Percentiles rank a stretch among this genome's conserved stretches.
phyloP scores from a whole-genome alignment of 768 basidiomycete genomes.

The Suillus hirtellus region DNA sequence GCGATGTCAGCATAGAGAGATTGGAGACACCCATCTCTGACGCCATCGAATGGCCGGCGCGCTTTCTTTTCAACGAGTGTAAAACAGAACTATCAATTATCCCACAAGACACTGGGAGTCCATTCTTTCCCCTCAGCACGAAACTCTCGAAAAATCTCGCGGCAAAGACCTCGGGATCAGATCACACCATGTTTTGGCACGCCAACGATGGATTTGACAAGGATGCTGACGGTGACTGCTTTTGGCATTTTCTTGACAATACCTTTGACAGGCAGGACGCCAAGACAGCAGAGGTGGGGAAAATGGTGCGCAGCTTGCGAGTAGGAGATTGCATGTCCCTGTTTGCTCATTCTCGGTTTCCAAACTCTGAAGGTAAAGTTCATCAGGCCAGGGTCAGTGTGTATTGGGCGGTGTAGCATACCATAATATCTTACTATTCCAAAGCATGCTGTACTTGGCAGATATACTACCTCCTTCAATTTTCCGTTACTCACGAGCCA shows the following conservation, averaged over 20 bases:
- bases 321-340: slow-evolving; percentile 8
- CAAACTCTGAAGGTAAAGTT: background rate
- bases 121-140: background rate
- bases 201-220: background rate
- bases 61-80: background rate
- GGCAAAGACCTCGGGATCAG: background rate
- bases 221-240: background rate
- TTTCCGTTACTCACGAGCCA: background rate
- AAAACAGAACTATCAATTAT: background rate
- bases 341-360: background rate
- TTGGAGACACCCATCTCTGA: background rate
- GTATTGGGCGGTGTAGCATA: slow-evolving; percentile 15
- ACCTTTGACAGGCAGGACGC: background rate
- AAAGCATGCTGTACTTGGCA: background rate
- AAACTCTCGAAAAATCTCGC: background rate
- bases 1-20: background rate
- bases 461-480: background rate
- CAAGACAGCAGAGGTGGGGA: background rate
- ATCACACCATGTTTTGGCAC: background rate
- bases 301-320: slow-evolving; percentile 1
- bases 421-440: background rate
- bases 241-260: slow-evolving; percentile 1
- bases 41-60: background rate
- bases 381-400: slow-evolving; percentile 10
- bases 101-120: background rate